Percentiles rank a stretch among this genome's conserved stretches.
Evolutionary conservation across 2,329 filamentous ascomycete species (phyloP).

Genomic region (Teratosphaeria viscida): DNA sequence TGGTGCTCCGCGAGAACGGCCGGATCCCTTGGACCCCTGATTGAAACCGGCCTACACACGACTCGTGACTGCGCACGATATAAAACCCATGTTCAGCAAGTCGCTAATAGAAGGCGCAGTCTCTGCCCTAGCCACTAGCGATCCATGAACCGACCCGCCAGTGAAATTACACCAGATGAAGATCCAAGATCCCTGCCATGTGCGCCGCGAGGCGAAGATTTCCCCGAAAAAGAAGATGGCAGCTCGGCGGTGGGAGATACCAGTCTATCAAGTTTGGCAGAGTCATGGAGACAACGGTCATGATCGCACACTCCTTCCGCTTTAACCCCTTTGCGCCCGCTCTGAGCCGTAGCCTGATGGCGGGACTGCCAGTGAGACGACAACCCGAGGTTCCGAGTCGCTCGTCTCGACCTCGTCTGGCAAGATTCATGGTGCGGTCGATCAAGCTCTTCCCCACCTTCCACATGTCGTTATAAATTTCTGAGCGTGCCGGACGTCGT

Average conservation of each 20-base stretch:
- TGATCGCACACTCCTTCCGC: background rate
- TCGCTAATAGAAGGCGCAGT: too few relatives aligned
- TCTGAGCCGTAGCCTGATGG: background rate
- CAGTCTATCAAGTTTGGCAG: background rate
- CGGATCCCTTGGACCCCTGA: background rate
- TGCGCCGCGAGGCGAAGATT: background rate
- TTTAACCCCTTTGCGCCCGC: background rate
- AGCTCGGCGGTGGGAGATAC: background rate
- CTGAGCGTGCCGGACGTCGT: conserved; percentile 19
- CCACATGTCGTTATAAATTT: conserved; percentile 12
- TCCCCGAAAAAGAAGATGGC: background rate
- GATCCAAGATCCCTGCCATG: background rate
- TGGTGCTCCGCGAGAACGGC: background rate
- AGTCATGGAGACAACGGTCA: background rate
- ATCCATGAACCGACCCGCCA: too few relatives aligned
- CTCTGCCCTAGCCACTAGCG: too few relatives aligned
- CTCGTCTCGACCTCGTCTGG: conserved; percentile 6
- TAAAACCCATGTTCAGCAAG: too few relatives aligned
- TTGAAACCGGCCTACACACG: too few relatives aligned
- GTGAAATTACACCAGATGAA: background rate
- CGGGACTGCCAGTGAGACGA: background rate
- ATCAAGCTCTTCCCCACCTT: conserved; percentile 3
- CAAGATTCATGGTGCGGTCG: conserved; percentile 7
- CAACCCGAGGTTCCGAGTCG: background rate
- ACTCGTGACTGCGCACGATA: too few relatives aligned